Evolutionary conservation across 2,329 filamentous ascomycete species (phyloP), one percentile per base, ranked within the genome.

Genomic region (Xylariales sp.): DNA sequence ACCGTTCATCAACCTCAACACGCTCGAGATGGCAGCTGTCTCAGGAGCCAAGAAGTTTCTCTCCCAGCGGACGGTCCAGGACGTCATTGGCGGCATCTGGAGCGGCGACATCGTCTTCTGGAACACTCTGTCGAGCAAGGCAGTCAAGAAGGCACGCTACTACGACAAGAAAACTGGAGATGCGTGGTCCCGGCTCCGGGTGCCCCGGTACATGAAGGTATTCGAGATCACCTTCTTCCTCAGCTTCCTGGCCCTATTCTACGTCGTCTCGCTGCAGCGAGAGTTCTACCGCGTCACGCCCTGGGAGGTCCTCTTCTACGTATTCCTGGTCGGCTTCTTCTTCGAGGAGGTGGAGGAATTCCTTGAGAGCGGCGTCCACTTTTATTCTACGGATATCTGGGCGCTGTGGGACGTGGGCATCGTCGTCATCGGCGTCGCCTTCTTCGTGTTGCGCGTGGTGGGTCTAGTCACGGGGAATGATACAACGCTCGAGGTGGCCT

Each of bases 161-260:
- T 33, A 33, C 12, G 20, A 33, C 16, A 20, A 20, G 5, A 17
- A 17, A 4, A 14, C 17, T 12, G 31, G 31, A 6, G 31, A 33
- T 20, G 18, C 31, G 18, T 33, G 31, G 31, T 21, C 31, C 8
- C 31, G 31, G 16, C 31, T 33, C 6, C 31, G 31, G 4, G 31
- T 33, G 6, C 31, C 31, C 3, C 14, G 31, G 19, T 33, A 33
- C 31, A 33, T 33, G 31, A 33, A 33, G 19, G 31, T 20, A 33
- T 33, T 33, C 16, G 31, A 33, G 18, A 33, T 33, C 18, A 23
- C 23, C 5, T 33, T 33, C 31, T 33, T 33, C n/a, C 31, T 33
- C 6, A 33, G 12, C 13, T 20, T 33, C 12, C 17, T 33, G 13
- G 31, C 18, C 12, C 31, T 33, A 6, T 33, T 33, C 12, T 23